Evolutionary conservation across 129 eudicot species (phyloP).

Genomic region (Pittosporum tobira): DNA sequence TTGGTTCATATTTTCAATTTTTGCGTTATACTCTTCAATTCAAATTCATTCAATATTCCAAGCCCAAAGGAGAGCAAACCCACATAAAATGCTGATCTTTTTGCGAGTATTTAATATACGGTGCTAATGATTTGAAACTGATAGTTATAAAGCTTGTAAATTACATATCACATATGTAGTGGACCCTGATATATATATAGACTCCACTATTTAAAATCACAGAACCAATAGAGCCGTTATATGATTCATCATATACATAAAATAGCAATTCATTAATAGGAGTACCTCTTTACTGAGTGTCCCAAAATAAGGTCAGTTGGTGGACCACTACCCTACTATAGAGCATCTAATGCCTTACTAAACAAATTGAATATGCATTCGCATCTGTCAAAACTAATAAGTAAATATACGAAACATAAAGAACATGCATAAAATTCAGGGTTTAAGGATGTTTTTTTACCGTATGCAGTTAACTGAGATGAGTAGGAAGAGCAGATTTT

Average conservation of each 20-base stretch:
- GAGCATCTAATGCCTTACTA: conserved; percentile 2
- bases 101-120: too few species aligned
- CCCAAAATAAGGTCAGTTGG: conserved; percentile 9
- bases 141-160: too few species aligned
- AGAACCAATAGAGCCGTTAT: conserved; percentile 28
- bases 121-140: too few species aligned
- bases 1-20: too few species aligned
- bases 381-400: too few species aligned
- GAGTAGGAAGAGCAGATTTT: conserved; percentile 88
- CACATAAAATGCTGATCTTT: too few species aligned
- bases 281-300: conserved; percentile 19
- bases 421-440: not conserved
- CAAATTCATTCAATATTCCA: too few species aligned
- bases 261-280: too few species aligned
- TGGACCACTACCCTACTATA: conserved; percentile 18
- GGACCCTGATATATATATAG: too few species aligned
- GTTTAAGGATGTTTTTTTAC: conserved; percentile 24
- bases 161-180: too few species aligned
- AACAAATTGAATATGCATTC: not conserved
- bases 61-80: too few species aligned
- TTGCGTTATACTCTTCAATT: too few species aligned
- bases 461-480: conserved; percentile 58
- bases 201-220: not conserved
- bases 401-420: not conserved
- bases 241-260: conserved; percentile 15